Conservation (phyloP, 2,329 filamentous ascomycete species). For the Thermothelomyces thermophilus region DNA sequence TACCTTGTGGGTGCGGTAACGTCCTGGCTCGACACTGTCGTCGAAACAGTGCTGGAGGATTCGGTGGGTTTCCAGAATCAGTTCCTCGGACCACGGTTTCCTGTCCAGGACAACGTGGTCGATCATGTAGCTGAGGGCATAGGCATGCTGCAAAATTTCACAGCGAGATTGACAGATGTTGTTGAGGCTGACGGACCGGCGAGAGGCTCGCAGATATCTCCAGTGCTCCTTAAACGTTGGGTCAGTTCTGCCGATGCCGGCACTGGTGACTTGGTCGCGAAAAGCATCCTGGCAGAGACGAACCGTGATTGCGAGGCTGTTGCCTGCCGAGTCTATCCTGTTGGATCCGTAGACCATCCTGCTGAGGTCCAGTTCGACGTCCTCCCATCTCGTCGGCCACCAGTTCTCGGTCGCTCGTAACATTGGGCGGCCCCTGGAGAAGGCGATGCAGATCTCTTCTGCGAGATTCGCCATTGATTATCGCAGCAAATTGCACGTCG, state of each 20-base stretch:
- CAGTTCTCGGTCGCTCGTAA: no score
- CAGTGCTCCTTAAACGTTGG: background rate
- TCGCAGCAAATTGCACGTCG: no score
- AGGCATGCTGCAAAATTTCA: background rate
- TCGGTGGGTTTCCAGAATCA: background rate
- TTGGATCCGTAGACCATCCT: background rate
- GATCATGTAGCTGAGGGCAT: background rate
- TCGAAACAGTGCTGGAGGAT: background rate
- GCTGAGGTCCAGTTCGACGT: no score
- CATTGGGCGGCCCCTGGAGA: no score
- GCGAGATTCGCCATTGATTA: no score
- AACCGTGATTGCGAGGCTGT: background rate
- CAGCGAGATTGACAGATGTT: background rate
- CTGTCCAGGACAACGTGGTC: background rate
- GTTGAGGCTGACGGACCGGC: background rate
- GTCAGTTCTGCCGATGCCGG: background rate
- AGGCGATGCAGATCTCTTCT: no score
- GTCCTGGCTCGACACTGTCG: background rate
- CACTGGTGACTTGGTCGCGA: background rate
- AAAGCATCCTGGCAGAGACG: background rate
- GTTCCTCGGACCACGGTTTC: background rate
- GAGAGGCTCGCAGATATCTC: background rate
- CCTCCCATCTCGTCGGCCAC: no score
- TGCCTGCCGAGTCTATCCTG: conserved; percentile 2
- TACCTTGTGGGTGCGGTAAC: background rate